These are phyloP conservation scores for Garcia nutans DNA, from an alignment of 345 rosid genomes.

Conservation along the genomic window DNA sequence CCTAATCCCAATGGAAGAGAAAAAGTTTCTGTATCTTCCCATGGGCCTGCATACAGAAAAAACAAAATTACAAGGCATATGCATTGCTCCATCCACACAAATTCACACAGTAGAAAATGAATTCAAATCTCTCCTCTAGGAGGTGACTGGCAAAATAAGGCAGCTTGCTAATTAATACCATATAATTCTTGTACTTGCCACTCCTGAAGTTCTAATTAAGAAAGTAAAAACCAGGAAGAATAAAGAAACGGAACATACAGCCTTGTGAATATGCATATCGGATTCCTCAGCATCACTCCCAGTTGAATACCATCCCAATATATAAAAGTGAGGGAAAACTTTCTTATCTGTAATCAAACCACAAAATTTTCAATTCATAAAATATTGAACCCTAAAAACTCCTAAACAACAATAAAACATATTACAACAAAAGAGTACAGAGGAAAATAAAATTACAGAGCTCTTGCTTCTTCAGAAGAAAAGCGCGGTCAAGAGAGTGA, in stretches of 20 bases:
- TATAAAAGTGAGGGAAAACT: conserved; percentile 84
- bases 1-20: neutral
- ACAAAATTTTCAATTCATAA: neutral
- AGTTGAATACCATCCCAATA: conserved; percentile 94
- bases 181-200: too few relatives aligned
- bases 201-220: neutral
- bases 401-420: neutral
- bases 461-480: conserved; percentile 97
- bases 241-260: conserved; percentile 48
- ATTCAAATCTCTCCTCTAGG: neutral
- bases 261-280: conserved; percentile 90
- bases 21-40: neutral
- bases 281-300: conserved; percentile 87
- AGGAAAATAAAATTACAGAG: conserved; percentile 49
- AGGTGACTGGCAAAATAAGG: neutral
- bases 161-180: neutral
- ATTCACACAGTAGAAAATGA: neutral
- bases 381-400: neutral
- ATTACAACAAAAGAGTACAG: too few relatives aligned
- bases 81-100: neutral
- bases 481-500: conserved; percentile 73
- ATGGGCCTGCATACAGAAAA: neutral
- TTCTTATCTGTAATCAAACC: conserved; percentile 58
- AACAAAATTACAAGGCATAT: neutral
- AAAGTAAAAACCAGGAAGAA: neutral